Evolutionary conservation across 176 grass and related monocot species (phyloP).

Genomic region (Ensete glaucum): DNA sequence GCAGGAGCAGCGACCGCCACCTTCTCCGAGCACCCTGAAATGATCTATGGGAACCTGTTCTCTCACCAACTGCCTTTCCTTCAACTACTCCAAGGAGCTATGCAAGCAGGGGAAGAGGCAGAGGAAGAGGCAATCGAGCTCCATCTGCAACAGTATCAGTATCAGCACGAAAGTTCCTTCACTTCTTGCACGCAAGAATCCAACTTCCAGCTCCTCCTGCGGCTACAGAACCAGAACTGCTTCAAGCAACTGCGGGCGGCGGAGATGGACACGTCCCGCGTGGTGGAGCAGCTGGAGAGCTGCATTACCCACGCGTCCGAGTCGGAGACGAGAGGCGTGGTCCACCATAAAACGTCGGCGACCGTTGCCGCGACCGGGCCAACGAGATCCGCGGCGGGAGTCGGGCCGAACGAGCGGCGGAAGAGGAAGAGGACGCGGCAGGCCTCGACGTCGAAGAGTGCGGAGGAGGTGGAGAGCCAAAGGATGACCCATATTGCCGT

Average conservation of each 20-base stretch:
- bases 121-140: background rate
- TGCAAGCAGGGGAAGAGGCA: conserved; percentile 4
- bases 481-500: conserved; percentile 92
- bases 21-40: background rate
- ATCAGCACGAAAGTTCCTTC: background rate
- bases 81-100: conserved; percentile 11
- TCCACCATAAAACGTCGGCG: background rate
- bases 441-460: conserved; percentile 47
- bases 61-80: conserved; percentile 7
- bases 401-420: conserved; percentile 16
- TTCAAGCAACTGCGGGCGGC: background rate
- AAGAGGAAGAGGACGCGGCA: conserved; percentile 37
- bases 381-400: background rate
- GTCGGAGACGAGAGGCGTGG: background rate
- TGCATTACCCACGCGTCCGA: conserved; percentile 54
- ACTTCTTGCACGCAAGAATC: background rate
- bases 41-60: background rate
- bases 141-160: background rate
- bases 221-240: conserved; percentile 5
- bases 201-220: conserved; percentile 19
- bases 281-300: conserved; percentile 68
- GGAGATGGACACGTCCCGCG: conserved; percentile 10
- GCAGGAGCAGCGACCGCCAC: background rate
- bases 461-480: conserved; percentile 78
- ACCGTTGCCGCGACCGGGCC: background rate